Evolutionary conservation across 176 grass and related monocot genomes (phyloP), one percentile per base, ranked within the genome.

Genomic region (Ampelocalamus luodianensis): DNA sequence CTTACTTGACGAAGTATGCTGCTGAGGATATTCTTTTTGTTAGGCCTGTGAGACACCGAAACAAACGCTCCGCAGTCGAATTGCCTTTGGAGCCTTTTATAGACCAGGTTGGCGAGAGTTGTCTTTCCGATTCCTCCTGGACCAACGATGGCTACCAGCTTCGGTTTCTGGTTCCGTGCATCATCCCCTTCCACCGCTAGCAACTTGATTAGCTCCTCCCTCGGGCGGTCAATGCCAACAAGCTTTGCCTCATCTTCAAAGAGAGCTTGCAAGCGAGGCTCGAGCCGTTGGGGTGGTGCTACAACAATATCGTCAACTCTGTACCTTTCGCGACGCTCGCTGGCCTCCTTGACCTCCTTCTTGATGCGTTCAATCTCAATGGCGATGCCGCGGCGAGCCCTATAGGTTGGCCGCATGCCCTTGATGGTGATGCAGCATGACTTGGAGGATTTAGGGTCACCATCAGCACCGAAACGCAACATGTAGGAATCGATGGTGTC

Each of bases 81-180:
- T 16, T 77, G 4, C 18, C 1, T 3, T 7, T 14, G 36, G 13
- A 77, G 32, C 34, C 34, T 77, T 24, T 77, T 32, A n/a, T 79
- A 66, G 20, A 79, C 77, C 4, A 5, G 6, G 3, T 79, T 79
- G 61, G 76, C 58, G 14, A 78, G 58, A 8, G 67, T 83, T 3
- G 80, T 83, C 37, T 83, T 83, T 51, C 80, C 81, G 14, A 74
- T 32, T 27, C 81, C 81, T 13, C 54, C 68, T 8, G 60, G 22
- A 6, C 81, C 81, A 42, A 77, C 54, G 36, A 77, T 77, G 18
- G 20, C 58, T 20, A 77, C 36, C 18, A 77, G 10, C 51, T 26
- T 83, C 10, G 65, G 70, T n/a, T 65, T 62, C 54, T 77, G 36
- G 27, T 42, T 32, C 74, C 5, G 12, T 4, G 54, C 10, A 10